These are phyloP conservation scores for Skeletonema marinoi DNA, from an alignment of 108 stramenopile species.

Conservation along the genomic window DNA sequence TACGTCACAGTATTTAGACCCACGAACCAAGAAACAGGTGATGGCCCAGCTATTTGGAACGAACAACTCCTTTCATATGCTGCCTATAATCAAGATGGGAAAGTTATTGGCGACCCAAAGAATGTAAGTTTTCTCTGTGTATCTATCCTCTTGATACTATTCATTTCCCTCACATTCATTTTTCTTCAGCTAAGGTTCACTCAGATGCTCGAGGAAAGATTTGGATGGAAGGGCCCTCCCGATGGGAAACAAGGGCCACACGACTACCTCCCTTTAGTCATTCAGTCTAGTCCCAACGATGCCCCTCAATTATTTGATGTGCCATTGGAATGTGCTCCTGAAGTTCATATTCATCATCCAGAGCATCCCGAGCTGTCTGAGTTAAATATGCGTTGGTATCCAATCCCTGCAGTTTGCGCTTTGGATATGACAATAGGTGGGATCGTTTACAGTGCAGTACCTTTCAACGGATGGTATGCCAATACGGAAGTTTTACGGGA, in stretches of 20 bases:
- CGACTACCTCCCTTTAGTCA: constrained; percentile 16
- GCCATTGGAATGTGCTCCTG: constrained; percentile 20
- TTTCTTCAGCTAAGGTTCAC: constrained; percentile 15
- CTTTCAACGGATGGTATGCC: constrained; percentile 55
- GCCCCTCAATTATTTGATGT: constrained; percentile 17
- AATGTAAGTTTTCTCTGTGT: constrained; percentile 4
- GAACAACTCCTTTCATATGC: constrained; percentile 46
- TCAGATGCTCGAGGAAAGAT: constrained; percentile 17
- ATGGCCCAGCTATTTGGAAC: constrained; percentile 45
- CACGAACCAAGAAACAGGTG: constrained; percentile 21
- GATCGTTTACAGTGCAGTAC: constrained; percentile 29
- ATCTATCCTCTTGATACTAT: neutral
- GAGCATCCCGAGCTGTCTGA: constrained; percentile 6
- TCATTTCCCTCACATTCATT: neutral
- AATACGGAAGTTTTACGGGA: constrained; percentile 32
- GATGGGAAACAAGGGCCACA: neutral
- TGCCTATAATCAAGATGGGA: constrained; percentile 20
- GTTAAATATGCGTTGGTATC: constrained; percentile 8
- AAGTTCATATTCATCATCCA: constrained; percentile 20
- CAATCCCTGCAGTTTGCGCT: constrained; percentile 27
- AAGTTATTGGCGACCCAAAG: constrained; percentile 30
- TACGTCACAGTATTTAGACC: constrained; percentile 47
- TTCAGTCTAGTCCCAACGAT: neutral
- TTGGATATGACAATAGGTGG: constrained; percentile 34
- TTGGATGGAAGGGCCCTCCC: constrained; percentile 17